phyloP scores from a whole-genome alignment of 441 rosid genomes.

The Populus tomentosa region DNA sequence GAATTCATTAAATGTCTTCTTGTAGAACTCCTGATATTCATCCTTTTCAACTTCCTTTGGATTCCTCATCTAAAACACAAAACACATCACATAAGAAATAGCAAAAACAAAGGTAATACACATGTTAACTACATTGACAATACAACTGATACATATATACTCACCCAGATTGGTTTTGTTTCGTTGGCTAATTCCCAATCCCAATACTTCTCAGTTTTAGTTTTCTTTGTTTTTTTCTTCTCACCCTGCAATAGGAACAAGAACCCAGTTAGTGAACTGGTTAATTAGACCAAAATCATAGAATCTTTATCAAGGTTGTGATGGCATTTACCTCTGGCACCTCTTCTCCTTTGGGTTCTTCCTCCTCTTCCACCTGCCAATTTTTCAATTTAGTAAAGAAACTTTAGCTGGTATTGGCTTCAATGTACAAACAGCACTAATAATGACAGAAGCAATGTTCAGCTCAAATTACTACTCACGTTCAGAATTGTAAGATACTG shows the following conservation, averaged over 20 bases:
- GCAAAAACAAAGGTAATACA: not conserved
- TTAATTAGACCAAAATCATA: not conserved
- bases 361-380: conserved; percentile 89
- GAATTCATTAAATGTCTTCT: conserved; percentile 88
- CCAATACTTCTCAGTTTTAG: conserved; percentile 96
- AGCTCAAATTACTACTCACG: not conserved
- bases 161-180: conserved; percentile 95
- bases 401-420: not conserved
- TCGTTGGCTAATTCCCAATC: conserved; percentile 97
- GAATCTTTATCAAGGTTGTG: not conserved
- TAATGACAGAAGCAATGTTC: not conserved
- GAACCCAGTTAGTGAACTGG: conserved; percentile 9
- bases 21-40: conserved; percentile 87
- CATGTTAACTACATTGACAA: not conserved
- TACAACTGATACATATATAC: conserved; percentile 10
- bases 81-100: not conserved
- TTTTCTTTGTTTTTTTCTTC: conserved; percentile 70
- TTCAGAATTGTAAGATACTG: not conserved
- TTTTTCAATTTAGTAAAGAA: conserved; percentile 8
- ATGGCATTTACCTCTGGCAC: conserved; percentile 55
- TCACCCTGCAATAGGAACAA: conserved; percentile 45
- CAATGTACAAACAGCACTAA: not conserved
- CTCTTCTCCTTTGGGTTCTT: conserved; percentile 74
- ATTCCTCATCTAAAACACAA: conserved; percentile 62
- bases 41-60: conserved; percentile 78